Evolutionary conservation across 2,329 filamentous ascomycete genomes (phyloP).

Genomic region (Apiospora arundinis): DNA sequence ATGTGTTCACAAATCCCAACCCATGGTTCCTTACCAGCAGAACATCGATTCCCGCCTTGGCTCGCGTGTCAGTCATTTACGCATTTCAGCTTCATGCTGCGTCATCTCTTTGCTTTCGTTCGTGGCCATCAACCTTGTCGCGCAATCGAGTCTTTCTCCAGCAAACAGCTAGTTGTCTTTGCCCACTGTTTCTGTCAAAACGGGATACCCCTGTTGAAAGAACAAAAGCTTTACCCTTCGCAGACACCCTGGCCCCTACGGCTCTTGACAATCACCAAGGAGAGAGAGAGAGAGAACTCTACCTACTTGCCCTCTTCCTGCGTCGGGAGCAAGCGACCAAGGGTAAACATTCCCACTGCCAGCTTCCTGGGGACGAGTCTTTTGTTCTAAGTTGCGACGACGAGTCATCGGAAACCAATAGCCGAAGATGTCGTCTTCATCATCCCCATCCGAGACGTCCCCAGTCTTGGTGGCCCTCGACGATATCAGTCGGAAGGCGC

Average conservation of each 20-base stretch:
- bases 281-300: background rate
- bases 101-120: background rate
- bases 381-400: background rate
- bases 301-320: background rate
- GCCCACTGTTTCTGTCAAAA: background rate
- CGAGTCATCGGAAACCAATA: background rate
- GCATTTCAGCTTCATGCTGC: background rate
- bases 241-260: background rate
- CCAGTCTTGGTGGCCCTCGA: background rate
- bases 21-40: background rate
- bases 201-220: background rate
- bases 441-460: background rate
- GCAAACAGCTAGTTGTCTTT: background rate
- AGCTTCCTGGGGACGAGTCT: background rate
- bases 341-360: background rate
- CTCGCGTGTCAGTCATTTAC: background rate
- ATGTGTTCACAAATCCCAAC: background rate
- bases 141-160: background rate
- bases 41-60: background rate
- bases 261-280: background rate
- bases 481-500: background rate
- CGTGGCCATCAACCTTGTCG: background rate
- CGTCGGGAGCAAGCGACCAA: background rate
- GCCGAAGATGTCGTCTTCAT: background rate
- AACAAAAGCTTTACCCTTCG: background rate